These are phyloP conservation scores for Murraya koenigii DNA, from an alignment of 345 rosid genomes.

Conservation along the genomic window DNA sequence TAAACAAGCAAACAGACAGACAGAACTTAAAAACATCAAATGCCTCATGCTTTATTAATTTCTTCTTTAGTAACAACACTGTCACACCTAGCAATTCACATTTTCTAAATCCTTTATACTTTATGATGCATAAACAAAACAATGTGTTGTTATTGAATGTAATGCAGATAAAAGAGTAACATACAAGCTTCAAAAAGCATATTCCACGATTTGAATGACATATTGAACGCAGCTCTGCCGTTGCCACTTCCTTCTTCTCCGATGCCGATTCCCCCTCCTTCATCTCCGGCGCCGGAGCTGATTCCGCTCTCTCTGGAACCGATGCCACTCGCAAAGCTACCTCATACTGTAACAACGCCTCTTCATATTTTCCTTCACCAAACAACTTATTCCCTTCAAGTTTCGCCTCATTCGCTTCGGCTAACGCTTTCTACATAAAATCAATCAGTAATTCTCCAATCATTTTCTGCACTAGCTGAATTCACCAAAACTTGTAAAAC, in stretches of 20 bases:
- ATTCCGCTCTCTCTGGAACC: slow-evolving; percentile 30
- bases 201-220: slow-evolving; percentile 79
- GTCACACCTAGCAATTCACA: neutral
- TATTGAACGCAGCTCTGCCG: slow-evolving; percentile 49
- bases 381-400: slow-evolving; percentile 74
- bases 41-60: neutral
- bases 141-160: neutral
- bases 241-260: slow-evolving; percentile 16
- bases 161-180: neutral
- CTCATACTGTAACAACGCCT: slow-evolving; percentile 69
- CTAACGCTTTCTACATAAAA: slow-evolving; percentile 45
- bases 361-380: slow-evolving; percentile 63
- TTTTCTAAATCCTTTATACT: neutral
- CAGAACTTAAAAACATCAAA: neutral
- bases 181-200: slow-evolving; percentile 80
- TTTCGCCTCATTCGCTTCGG: slow-evolving; percentile 66
- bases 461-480: neutral
- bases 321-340: slow-evolving; percentile 52
- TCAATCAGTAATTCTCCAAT: neutral
- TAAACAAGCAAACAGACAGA: neutral
- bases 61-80: neutral
- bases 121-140: neutral
- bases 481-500: neutral
- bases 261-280: slow-evolving; percentile 35
- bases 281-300: neutral